These are phyloP conservation scores for Leccinum broughii DNA, from an alignment of 768 basidiomycete genomes.

Conservation along the genomic window DNA sequence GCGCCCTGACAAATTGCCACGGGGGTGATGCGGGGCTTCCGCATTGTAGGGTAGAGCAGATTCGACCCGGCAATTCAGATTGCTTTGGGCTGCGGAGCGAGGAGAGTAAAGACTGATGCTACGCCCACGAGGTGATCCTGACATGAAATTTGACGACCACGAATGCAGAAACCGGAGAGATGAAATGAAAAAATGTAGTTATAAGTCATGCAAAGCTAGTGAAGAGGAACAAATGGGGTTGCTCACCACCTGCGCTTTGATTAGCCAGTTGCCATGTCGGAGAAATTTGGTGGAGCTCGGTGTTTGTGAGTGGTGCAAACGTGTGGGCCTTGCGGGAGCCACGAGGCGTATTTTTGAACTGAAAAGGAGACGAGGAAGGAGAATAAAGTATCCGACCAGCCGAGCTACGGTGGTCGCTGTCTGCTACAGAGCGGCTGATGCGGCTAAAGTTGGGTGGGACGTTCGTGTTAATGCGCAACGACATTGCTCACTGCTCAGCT, in stretches of 20 bases:
- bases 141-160: constrained; percentile 21
- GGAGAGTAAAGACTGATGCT: constrained; percentile 36
- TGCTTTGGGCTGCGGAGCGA: constrained; percentile 27
- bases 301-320: constrained; percentile 33
- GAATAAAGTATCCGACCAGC: constrained; percentile 15
- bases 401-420: constrained; percentile 16
- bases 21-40: constrained; percentile 32
- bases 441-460: constrained; percentile 23
- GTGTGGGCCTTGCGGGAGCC: constrained; percentile 34
- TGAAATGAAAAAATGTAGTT: constrained; percentile 23
- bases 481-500: constrained; percentile 21
- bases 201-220: constrained; percentile 19
- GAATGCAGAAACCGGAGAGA: constrained; percentile 19
- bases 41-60: constrained; percentile 32
- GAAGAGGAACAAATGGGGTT: constrained; percentile 16
- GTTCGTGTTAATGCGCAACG: constrained; percentile 33
- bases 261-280: constrained; percentile 25
- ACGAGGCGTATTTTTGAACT: constrained; percentile 28
- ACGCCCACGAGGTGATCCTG: constrained; percentile 34
- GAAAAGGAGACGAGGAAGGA: constrained; percentile 24
- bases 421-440: constrained; percentile 19
- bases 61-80: constrained; percentile 19
- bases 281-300: constrained; percentile 32
- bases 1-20: constrained; percentile 26
- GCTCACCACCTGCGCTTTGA: constrained; percentile 32